Conservation (phyloP, 257 asterid genomes). For the Solanum lycopersicoides region DNA sequence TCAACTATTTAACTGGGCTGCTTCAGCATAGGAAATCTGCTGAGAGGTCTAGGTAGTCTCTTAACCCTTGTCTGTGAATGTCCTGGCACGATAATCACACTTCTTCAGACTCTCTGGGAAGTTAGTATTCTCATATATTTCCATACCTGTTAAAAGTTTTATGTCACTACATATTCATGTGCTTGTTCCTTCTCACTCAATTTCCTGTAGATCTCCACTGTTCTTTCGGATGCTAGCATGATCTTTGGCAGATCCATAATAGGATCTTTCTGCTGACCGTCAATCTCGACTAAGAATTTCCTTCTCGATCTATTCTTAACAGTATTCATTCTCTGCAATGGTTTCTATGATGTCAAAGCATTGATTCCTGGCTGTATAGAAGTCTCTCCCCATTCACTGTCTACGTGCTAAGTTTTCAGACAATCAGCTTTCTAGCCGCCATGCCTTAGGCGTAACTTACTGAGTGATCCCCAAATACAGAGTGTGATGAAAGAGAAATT, state of each 20-base stretch:
- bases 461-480: neutral
- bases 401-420: neutral
- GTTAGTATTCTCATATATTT: neutral
- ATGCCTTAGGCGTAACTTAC: neutral
- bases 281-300: neutral
- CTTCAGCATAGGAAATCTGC: neutral
- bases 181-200: neutral
- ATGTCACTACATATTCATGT: neutral
- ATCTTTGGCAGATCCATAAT: neutral
- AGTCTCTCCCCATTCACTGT: neutral
- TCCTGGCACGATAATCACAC: neutral
- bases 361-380: neutral
- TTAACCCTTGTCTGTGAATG: neutral
- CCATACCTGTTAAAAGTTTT: neutral
- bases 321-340: neutral
- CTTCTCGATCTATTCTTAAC: neutral
- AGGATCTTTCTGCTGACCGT: neutral
- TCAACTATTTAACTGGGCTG: neutral
- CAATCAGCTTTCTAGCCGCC: neutral
- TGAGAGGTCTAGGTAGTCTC: neutral
- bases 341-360: neutral
- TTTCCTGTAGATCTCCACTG: neutral
- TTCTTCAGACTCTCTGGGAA: neutral
- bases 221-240: neutral
- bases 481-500: neutral